Conservation (phyloP, 2,329 filamentous ascomycete genomes). For the Cordyceps tenuipes region DNA sequence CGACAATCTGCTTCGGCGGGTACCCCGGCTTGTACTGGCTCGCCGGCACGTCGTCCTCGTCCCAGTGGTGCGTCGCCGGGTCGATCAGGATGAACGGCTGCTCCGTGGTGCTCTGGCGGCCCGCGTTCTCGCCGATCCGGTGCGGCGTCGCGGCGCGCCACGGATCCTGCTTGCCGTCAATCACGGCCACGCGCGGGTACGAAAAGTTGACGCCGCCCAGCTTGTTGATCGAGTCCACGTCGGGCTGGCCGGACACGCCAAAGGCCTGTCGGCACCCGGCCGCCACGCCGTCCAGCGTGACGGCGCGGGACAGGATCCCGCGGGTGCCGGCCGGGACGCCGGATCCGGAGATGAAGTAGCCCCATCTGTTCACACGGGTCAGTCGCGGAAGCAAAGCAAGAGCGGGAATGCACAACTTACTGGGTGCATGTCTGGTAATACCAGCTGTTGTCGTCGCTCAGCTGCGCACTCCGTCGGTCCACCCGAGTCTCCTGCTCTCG, state of each 20-base stretch:
- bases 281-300: conserved; percentile 55
- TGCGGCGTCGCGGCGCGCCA: conserved; percentile 72
- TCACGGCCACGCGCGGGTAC: conserved; percentile 64
- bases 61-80: conserved; percentile 72
- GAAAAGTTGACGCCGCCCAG: conserved; percentile 66
- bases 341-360: conserved; percentile 67
- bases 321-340: conserved; percentile 55
- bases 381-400: background rate
- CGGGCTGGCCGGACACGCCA: conserved; percentile 55
- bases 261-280: conserved; percentile 59
- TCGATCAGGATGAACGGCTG: conserved; percentile 68
- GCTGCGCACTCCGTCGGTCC: background rate
- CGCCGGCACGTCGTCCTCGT: conserved; percentile 52
- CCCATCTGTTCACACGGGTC: conserved; percentile 49
- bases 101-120: conserved; percentile 49
- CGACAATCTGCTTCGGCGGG: conserved; percentile 49
- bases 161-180: conserved; percentile 72
- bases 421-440: conserved; percentile 47
- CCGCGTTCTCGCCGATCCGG: conserved; percentile 43
- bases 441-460: conserved; percentile 32
- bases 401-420: conserved; percentile 25
- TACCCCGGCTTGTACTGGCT: conserved; percentile 53
- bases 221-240: conserved; percentile 63
- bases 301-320: conserved; percentile 62
- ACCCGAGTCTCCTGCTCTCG: no score